phyloP scores from a whole-genome alignment of 352 stramenopile genomes.

The Thalassiosira mediterranea region DNA sequence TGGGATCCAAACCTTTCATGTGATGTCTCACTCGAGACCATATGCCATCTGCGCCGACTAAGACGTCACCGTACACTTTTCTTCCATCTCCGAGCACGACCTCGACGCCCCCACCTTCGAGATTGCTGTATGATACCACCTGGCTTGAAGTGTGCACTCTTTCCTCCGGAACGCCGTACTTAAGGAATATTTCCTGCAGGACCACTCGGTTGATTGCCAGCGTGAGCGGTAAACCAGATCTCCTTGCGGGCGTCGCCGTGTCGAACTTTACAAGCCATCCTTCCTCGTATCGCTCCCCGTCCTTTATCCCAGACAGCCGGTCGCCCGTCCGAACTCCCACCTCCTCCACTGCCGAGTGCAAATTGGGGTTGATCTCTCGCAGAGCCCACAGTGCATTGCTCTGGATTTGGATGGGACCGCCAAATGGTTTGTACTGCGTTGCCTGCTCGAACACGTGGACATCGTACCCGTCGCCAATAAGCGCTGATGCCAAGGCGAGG shows the following conservation, averaged over 20 bases:
- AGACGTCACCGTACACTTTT: slow-evolving; percentile 76
- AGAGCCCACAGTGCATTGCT: slow-evolving; percentile 87
- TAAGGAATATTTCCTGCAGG: slow-evolving; percentile 87
- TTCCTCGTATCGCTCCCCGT: slow-evolving; percentile 85
- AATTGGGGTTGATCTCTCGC: slow-evolving; percentile 84
- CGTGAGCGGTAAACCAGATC: slow-evolving; percentile 84
- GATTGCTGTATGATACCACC: slow-evolving; percentile 71
- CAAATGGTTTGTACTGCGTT: slow-evolving; percentile 82
- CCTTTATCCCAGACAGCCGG: slow-evolving; percentile 87
- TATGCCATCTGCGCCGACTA: slow-evolving; percentile 88
- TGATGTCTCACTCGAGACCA: slow-evolving; percentile 86
- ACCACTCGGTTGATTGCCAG: slow-evolving; percentile 87
- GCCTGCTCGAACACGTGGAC: slow-evolving; percentile 85
- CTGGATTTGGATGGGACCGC: slow-evolving; percentile 88
- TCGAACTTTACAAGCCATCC: slow-evolving; percentile 89
- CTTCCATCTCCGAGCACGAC: slow-evolving; percentile 72
- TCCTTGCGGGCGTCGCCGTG: slow-evolving; percentile 80
- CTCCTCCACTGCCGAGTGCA: slow-evolving; percentile 87
- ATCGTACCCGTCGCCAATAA: slow-evolving; percentile 83
- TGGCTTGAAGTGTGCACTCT: no score
- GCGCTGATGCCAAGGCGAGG: slow-evolving; percentile 74
- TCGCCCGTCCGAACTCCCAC: slow-evolving; percentile 89
- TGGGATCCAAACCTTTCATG: slow-evolving; percentile 87
- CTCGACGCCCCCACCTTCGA: slow-evolving; percentile 73
- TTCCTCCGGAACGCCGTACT: slow-evolving; percentile 84